These are phyloP conservation scores for Dactylellina haptotyla DNA, from an alignment of 2,329 filamentous ascomycete genomes.

Conservation along the genomic window DNA sequence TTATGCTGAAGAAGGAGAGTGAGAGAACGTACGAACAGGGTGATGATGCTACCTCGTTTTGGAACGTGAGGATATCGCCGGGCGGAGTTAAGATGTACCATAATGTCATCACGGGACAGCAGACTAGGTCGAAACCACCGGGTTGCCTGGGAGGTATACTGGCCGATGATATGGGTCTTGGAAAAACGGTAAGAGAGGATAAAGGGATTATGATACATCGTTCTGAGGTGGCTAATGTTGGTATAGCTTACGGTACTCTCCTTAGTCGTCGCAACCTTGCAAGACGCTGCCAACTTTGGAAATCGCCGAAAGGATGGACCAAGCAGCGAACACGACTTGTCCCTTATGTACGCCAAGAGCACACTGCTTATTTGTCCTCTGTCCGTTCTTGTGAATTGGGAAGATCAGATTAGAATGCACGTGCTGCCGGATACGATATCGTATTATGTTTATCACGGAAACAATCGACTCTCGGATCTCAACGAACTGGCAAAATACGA, in stretches of 20 bases:
- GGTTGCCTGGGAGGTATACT: constrained; percentile 53
- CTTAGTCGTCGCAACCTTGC: constrained; percentile 74
- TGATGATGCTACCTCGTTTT: constrained; percentile 72
- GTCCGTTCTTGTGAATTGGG: constrained; percentile 93
- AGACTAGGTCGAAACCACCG: constrained; percentile 64
- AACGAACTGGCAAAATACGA: constrained; percentile 56
- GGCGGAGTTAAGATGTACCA: constrained; percentile 73
- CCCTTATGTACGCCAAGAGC: constrained; percentile 75
- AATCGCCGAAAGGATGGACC: constrained; percentile 60
- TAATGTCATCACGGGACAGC: constrained; percentile 69
- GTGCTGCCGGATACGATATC: constrained; percentile 72
- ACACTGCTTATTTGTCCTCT: constrained; percentile 89
- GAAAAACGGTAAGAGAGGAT: constrained; percentile 70
- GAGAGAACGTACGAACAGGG: constrained; percentile 42
- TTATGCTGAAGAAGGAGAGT: constrained; percentile 50
- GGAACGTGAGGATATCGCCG: constrained; percentile 71
- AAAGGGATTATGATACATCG: constrained; percentile 78
- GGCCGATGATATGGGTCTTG: constrained; percentile 58
- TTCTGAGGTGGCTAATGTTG: constrained; percentile 81
- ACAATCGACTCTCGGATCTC: constrained; percentile 38
- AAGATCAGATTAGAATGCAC: constrained; percentile 87
- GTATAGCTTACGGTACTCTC: constrained; percentile 85
- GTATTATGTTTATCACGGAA: constrained; percentile 75
- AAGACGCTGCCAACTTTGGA: constrained; percentile 69
- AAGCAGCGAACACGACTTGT: constrained; percentile 58